Evolutionary conservation across 805 yeast species (phyloP), one percentile per base, ranked within the genome.

Genomic region (Lipomyces lipofer): DNA sequence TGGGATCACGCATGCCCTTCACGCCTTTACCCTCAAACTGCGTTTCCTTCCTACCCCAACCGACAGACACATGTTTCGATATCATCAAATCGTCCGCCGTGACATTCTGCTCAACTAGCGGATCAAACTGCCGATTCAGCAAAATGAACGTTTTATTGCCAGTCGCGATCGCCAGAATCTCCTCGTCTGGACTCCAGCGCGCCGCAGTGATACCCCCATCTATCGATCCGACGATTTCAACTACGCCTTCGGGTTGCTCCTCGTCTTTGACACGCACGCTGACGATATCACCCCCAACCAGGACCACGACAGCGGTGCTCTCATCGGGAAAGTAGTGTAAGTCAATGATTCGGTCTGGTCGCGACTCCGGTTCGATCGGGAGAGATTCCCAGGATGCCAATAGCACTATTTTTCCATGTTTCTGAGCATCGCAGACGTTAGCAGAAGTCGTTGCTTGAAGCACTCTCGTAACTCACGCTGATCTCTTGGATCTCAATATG

Each of bases 31-130:
- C 99, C 70, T 86, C 83, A 70, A 94, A 94, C 72, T 94, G 99
- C 0, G 99, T 94, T 69, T 92, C 98, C 63, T 85, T 84, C 58
- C 86, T 87, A 66, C 99, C 99, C 99, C 99, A 94, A 24, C 99
- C 99, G 40, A 94, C 97, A 25, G 92, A 85, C 33, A 94, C 97
- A 67, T 94, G 96, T 62, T 83, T 84, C 1, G 90, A 84, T 29
- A 76, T 73, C 47, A 81, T 71, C 44, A 91, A 75, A 67, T 94
- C 99, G 7, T 77, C 78, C 0, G 79, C 73, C 43, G 77, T 70
- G 56, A 90, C 70, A 28, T 71, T 69, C 52, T 76, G 76, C 65
- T 92, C 97, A 9, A 81, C 73, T 22, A 92, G 76, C 1, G 91
- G 88, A 61, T 92, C 97, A 60, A 90, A 86, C 40, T 78, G 73